A percentile compares a stretch with the other conserved stretches of the same genome.
Conservation (phyloP, 257 asterid species). For the Anisodus acutangulus region DNA sequence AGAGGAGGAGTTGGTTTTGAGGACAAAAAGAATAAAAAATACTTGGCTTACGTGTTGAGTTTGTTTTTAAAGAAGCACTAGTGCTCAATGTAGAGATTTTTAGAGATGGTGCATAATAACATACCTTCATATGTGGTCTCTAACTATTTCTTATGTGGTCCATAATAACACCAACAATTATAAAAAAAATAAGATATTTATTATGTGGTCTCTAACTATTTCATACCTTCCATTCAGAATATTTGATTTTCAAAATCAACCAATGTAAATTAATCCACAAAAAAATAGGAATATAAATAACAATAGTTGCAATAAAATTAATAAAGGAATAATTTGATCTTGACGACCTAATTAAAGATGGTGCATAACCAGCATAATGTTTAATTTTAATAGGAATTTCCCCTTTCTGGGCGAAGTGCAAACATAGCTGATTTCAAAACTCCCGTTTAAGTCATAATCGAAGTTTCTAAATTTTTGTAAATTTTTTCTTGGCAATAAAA, state of each 20-base stretch:
- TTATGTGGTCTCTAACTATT: neutral
- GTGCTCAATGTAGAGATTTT: neutral
- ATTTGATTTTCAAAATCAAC: neutral
- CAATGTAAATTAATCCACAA: neutral
- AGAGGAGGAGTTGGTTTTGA: neutral
- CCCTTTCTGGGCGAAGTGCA: neutral
- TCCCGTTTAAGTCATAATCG: too few relatives aligned
- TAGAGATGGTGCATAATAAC: neutral
- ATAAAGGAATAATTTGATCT: neutral
- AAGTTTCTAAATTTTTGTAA: too few relatives aligned
- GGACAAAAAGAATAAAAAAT: neutral
- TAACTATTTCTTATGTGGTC: neutral
- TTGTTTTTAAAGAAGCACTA: neutral
- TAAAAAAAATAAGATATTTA: neutral
- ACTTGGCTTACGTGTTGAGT: constrained; percentile 21
- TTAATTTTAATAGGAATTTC: neutral
- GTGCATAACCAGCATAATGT: neutral
- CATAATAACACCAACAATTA: neutral
- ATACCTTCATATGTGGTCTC: too few relatives aligned
- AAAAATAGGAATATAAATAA: neutral
- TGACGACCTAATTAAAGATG: neutral
- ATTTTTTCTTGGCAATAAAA: too few relatives aligned
- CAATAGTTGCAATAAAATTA: too few relatives aligned
- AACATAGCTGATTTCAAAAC: too few relatives aligned
- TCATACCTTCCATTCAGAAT: neutral